A percentile compares a stretch with the other conserved stretches of the same genome.
These are phyloP conservation scores for Gentiana straminea DNA, from an alignment of 257 asterid genomes.

Conservation along the genomic window DNA sequence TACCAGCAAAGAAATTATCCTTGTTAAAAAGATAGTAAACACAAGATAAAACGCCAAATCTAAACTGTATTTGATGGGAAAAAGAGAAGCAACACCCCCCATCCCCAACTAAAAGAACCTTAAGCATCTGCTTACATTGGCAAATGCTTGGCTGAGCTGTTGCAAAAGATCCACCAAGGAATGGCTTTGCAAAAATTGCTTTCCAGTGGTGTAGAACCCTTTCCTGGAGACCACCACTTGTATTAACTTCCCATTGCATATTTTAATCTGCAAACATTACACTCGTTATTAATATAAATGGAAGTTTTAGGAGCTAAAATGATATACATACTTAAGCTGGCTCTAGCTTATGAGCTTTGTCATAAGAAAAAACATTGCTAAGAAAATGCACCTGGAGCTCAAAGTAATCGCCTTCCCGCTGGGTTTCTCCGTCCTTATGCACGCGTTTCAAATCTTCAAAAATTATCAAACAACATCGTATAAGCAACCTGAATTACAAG, in stretches of 20 bases:
- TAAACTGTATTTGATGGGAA: too few species aligned
- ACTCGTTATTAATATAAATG: conserved; percentile 4
- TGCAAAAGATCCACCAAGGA: conserved; percentile 98
- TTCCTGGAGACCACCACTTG: conserved; percentile 77
- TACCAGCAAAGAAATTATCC: too few species aligned
- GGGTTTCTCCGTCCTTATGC: conserved; percentile 39
- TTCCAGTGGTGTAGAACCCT: conserved; percentile 83
- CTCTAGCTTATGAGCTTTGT: not conserved
- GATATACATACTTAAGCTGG: too few species aligned
- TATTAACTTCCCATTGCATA: conserved; percentile 87
- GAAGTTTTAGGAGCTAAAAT: not conserved
- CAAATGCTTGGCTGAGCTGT: conserved; percentile 97
- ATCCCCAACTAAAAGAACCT: not conserved
- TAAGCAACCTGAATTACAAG: not conserved
- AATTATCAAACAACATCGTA: not conserved
- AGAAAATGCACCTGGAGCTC: conserved; percentile 69
- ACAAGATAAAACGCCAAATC: too few species aligned
- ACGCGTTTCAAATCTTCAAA: conserved; percentile 59
- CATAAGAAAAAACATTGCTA: not conserved
- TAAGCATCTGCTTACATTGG: conserved; percentile 46
- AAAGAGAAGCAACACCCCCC: too few species aligned
- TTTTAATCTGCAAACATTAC: conserved; percentile 61
- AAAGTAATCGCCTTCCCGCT: conserved; percentile 63
- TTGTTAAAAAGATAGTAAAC: too few species aligned
- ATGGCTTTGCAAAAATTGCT: conserved; percentile 62